Base-by-base conservation (phyloP, 2,329 filamentous ascomycete genomes). In the Neonectria magnoliae region DNA sequence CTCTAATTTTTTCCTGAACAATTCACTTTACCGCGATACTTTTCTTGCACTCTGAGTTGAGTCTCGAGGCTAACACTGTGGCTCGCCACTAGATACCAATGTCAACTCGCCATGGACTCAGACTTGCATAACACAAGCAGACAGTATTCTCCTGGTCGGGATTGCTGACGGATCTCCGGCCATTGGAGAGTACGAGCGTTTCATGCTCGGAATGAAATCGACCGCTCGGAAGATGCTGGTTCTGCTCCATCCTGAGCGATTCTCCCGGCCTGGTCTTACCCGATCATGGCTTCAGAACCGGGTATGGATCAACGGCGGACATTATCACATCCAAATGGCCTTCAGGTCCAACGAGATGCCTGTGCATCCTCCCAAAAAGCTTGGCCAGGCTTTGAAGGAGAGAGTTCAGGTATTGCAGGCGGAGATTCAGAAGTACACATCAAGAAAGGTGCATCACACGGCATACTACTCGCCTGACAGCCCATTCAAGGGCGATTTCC, bases 91-190 rank as follows among this genome's bases (percentile, higher is more conserved):
- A 91, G 96, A 99, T 78, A 99, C 97, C 5, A 97, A 90, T 65
- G 96, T 98, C 73, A 98, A 97, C 73, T 93, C 97, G 2, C 94
- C 95, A 0, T 99, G 96, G 96, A 99, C 97, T 0, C 94, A 98
- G 75, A 98, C 96, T 0, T 99, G 97, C 77, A 98, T 99, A 69
- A 91, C 92, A 16, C 96, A 99, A 79, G 96, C 96, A 2, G 96
- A 99, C 79, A 98, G 94, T 71, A 98, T 99, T 68, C 85, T 99
- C 8, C 85, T 99, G 9, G 93, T 99, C 29, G 96, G 94, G 1
- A 82, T 98, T 14, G 96, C 94, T 1, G 96, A 98, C 76, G 91
- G 91, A 1, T 97, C 94, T 3, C 91, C 96, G 0, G 90, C 88
- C 48, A 96, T 98, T 69, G 96, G 96, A 45, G 97, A 99, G 77